phyloP scores from a whole-genome alignment of 2,329 filamentous ascomycete genomes.

The Emydomyces testavorans region DNA sequence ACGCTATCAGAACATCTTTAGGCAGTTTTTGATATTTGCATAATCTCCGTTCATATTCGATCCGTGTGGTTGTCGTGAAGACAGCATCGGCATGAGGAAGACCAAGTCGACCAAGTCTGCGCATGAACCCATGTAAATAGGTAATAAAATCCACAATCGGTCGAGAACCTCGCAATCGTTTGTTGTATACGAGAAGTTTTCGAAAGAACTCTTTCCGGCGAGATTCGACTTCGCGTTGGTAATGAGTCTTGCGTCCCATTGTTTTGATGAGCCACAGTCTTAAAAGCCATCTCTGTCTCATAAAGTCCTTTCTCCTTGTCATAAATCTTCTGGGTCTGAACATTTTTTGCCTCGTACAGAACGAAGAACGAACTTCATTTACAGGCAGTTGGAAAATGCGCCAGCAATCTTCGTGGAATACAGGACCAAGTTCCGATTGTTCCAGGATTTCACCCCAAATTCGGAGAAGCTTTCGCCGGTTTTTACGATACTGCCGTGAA shows the following conservation, averaged over 20 bases:
- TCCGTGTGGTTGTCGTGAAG: neutral
- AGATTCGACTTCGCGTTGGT: neutral
- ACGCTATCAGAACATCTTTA: neutral
- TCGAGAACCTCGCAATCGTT: neutral
- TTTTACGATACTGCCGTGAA: slow-evolving; percentile 16
- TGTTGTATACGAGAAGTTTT: slow-evolving; percentile 4
- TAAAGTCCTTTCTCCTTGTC: neutral
- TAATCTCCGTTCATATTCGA: slow-evolving; percentile 2
- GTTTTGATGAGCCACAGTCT: slow-evolving; percentile 12
- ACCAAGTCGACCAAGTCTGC: neutral
- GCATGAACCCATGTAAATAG: slow-evolving; percentile 1
- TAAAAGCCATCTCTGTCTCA: slow-evolving; percentile 2
- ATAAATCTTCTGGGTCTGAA: neutral
- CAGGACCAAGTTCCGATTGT: neutral
- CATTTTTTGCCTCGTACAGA: neutral
- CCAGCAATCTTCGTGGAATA: neutral
- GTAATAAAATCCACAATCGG: neutral
- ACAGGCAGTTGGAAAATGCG: neutral
- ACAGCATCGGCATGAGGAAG: slow-evolving; percentile 2
- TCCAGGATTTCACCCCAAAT: slow-evolving; percentile 23
- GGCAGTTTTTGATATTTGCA: neutral
- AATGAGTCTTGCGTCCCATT: neutral
- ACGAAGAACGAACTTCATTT: neutral
- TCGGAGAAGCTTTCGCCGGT: slow-evolving; percentile 19
- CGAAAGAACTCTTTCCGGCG: slow-evolving; percentile 1